phyloP scores from a whole-genome alignment of 345 rosid genomes.

The Cardamine occulta region DNA sequence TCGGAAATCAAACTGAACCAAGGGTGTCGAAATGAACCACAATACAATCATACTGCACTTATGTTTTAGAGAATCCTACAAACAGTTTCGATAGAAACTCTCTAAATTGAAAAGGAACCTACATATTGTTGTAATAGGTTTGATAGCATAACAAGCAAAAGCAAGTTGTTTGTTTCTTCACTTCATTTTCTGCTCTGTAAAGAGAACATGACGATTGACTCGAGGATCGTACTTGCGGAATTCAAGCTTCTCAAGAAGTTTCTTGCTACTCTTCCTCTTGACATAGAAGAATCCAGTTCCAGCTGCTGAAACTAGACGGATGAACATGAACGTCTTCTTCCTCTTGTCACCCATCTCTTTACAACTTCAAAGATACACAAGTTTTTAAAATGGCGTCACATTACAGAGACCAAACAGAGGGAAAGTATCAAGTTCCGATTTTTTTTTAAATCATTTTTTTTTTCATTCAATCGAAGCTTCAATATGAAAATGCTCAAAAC shows the following conservation, averaged over 20 bases:
- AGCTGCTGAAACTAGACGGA: conserved; percentile 94
- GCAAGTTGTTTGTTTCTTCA: conserved; percentile 40
- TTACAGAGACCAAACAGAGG: not conserved
- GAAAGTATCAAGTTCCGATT: not conserved
- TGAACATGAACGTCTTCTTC: conserved; percentile 88
- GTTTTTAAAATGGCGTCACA: too few species aligned
- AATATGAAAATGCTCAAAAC: not conserved
- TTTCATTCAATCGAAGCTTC: not conserved
- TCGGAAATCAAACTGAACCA: not conserved
- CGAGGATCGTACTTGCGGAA: conserved; percentile 93
- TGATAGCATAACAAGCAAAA: too few species aligned
- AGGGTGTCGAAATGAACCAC: not conserved
- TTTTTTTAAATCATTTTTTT: too few species aligned
- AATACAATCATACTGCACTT: conserved; percentile 11
- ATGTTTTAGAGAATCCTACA: not conserved
- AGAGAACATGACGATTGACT: conserved; percentile 89
- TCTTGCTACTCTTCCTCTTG: conserved; percentile 85
- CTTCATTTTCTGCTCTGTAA: conserved; percentile 93
- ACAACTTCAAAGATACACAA: not conserved
- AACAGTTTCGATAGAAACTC: not conserved
- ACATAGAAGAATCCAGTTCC: conserved; percentile 98
- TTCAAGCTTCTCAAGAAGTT: conserved; percentile 81
- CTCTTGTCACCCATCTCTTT: conserved; percentile 79
- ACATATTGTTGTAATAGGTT: too few species aligned
- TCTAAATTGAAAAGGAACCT: not conserved